Evolutionary conservation across 495 filamentous ascomycete genomes (phyloP).

Genomic region (Cercophora sp.): DNA sequence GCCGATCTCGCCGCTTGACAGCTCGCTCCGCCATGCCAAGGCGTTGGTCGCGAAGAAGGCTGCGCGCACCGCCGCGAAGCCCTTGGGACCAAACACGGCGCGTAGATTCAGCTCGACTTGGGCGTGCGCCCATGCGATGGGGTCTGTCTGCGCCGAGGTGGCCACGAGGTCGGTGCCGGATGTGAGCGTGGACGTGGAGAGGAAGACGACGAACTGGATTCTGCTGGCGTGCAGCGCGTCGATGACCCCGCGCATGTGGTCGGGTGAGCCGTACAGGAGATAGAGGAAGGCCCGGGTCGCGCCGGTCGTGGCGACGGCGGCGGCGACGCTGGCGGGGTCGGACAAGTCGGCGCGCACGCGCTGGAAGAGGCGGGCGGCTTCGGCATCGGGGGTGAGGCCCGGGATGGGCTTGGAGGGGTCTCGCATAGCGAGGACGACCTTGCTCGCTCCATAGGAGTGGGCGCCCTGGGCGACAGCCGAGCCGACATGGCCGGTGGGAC

Average conservation of each 20-base stretch:
- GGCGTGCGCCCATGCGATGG: conserved; percentile 6
- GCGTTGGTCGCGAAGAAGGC: conserved; percentile 10
- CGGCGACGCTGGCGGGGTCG: not conserved
- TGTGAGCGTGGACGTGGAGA: too few species aligned
- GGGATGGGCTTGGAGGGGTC: conserved; percentile 12
- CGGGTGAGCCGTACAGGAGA: not conserved
- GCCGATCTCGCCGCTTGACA: not conserved
- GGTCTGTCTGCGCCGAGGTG: too few species aligned
- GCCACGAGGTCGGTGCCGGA: too few species aligned
- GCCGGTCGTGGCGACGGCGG: conserved; percentile 1
- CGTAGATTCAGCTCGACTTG: conserved; percentile 8
- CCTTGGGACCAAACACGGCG: not conserved
- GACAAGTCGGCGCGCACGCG: conserved; percentile 13
- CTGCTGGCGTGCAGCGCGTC: conserved; percentile 5
- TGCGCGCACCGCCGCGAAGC: not conserved
- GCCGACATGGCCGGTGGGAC: conserved; percentile 13
- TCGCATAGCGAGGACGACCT: conserved; percentile 11
- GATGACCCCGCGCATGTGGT: conserved; percentile 8
- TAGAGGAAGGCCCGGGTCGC: conserved; percentile 16
- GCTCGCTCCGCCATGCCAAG: not conserved
- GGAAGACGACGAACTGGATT: conserved; percentile 12
- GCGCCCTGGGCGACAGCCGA: conserved; percentile 6
- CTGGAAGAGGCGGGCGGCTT: conserved; percentile 2
- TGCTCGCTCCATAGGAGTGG: not conserved
- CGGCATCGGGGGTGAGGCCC: conserved; percentile 6